phyloP scores from a whole-genome alignment of 257 asterid species.

The Capsicum chinense region DNA sequence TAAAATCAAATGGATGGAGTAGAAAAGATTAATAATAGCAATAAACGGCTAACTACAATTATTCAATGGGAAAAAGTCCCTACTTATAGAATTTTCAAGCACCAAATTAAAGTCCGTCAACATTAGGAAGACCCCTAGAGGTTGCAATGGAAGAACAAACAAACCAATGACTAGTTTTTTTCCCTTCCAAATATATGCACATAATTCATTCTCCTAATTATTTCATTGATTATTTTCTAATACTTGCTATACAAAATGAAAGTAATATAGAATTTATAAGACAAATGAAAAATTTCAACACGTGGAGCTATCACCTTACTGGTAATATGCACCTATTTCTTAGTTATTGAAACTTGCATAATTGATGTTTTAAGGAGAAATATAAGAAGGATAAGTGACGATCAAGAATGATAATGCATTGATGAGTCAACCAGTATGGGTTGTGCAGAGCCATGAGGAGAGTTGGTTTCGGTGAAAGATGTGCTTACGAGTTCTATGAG shows the following conservation, averaged over 20 bases:
- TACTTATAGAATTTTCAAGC: slow-evolving; percentile 29
- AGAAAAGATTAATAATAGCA: no score
- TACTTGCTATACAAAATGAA: slow-evolving; percentile 47
- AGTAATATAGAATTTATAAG: slow-evolving; percentile 67
- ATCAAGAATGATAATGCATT: slow-evolving; percentile 44
- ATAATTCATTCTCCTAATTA: not conserved
- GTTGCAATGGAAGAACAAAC: not conserved
- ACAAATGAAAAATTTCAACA: slow-evolving; percentile 61
- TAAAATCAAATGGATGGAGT: no score
- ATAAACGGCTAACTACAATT: slow-evolving; percentile 35
- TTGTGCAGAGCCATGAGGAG: slow-evolving; percentile 2
- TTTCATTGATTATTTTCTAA: not conserved
- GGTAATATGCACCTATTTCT: slow-evolving; percentile 46
- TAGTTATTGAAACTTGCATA: slow-evolving; percentile 42
- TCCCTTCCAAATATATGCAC: not conserved
- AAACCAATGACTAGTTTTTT: slow-evolving; percentile 21
- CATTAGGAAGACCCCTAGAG: slow-evolving; percentile 25
- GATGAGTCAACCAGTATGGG: not conserved
- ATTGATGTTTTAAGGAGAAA: slow-evolving; percentile 35
- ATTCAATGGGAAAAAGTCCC: slow-evolving; percentile 25
- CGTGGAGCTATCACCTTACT: slow-evolving; percentile 52
- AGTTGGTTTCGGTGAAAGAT: slow-evolving; percentile 39
- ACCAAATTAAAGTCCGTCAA: slow-evolving; percentile 28
- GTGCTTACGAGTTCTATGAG: slow-evolving; percentile 48
- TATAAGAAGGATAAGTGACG: slow-evolving; percentile 34